phyloP scores from a whole-genome alignment of 2,329 filamentous ascomycete genomes.

The Nothomitra cinnamomea region DNA sequence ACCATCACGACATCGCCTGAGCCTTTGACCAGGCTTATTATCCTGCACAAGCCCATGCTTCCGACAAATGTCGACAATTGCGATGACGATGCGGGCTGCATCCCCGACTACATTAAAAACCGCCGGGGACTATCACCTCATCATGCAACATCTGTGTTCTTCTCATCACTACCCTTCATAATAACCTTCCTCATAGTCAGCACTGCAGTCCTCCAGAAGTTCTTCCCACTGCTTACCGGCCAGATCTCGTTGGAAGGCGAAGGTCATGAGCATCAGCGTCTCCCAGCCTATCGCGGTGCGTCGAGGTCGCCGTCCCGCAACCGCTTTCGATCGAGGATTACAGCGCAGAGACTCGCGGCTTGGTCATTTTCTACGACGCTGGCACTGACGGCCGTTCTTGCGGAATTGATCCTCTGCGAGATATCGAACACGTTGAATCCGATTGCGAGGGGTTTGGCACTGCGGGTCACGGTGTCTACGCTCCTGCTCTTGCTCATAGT shows the following conservation, averaged over 20 bases:
- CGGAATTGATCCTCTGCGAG: conserved; percentile 68
- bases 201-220: conserved; percentile 43
- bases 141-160: conserved; percentile 28
- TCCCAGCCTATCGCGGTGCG: conserved; percentile 21
- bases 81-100: not conserved
- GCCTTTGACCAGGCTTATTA: not conserved
- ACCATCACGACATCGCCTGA: too few relatives aligned
- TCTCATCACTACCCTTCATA: conserved; percentile 52
- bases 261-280: conserved; percentile 46
- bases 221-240: conserved; percentile 57
- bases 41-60: not conserved
- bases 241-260: conserved; percentile 34
- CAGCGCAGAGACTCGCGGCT: conserved; percentile 30
- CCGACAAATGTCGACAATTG: not conserved
- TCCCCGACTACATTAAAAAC: not conserved
- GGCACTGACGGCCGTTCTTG: conserved; percentile 59
- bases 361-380: conserved; percentile 61
- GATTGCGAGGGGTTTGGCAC: conserved; percentile 46
- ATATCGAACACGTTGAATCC: conserved; percentile 60
- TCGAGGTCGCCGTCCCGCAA: not conserved
- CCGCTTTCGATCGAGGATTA: conserved; percentile 9
- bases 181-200: conserved; percentile 50
- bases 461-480: conserved; percentile 52
- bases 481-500: conserved; percentile 57
- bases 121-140: conserved; percentile 19